Conservation (phyloP, 2,329 filamentous ascomycete species). For the Sodiomyces alkalinus region DNA sequence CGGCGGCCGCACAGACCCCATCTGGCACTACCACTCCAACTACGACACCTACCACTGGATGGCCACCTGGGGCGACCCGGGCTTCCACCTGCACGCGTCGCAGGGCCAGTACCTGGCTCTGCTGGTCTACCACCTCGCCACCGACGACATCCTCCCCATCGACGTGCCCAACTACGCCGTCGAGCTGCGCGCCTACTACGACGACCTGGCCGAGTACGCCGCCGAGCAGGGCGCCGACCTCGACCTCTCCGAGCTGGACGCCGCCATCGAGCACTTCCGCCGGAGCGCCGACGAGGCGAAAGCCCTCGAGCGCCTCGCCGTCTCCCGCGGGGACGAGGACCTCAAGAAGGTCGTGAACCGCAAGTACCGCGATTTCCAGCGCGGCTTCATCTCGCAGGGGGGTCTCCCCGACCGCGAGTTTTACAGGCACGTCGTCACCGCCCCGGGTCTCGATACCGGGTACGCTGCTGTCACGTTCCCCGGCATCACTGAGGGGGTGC, state of each 20-base stretch:
- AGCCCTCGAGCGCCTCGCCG: constrained; percentile 15
- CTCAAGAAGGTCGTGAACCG: constrained; percentile 24
- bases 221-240: constrained; percentile 17
- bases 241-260: constrained; percentile 20
- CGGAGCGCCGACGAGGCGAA: constrained; percentile 16
- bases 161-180: constrained; percentile 24
- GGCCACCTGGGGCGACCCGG: constrained; percentile 58
- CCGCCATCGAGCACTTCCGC: constrained; percentile 22
- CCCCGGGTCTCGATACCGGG: constrained; percentile 30
- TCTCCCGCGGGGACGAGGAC: constrained; percentile 12
- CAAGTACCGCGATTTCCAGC: constrained; percentile 31
- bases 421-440: constrained; percentile 29
- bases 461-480: constrained; percentile 28
- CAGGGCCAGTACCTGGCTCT: constrained; percentile 31
- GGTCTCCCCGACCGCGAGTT: constrained; percentile 29
- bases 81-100: constrained; percentile 43
- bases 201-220: constrained; percentile 19
- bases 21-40: constrained; percentile 60
- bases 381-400: constrained; percentile 30
- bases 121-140: constrained; percentile 21
- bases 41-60: constrained; percentile 82
- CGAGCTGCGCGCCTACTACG: constrained; percentile 22
- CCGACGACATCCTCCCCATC: constrained; percentile 21
- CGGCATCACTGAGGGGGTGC: constrained; percentile 52
- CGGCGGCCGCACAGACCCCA: constrained; percentile 26